Percentiles rank a stretch among this genome's conserved stretches.
These are phyloP conservation scores for Yamadazyma buinensis DNA, from an alignment of 1,139 yeast genomes.

Conservation along the genomic window DNA sequence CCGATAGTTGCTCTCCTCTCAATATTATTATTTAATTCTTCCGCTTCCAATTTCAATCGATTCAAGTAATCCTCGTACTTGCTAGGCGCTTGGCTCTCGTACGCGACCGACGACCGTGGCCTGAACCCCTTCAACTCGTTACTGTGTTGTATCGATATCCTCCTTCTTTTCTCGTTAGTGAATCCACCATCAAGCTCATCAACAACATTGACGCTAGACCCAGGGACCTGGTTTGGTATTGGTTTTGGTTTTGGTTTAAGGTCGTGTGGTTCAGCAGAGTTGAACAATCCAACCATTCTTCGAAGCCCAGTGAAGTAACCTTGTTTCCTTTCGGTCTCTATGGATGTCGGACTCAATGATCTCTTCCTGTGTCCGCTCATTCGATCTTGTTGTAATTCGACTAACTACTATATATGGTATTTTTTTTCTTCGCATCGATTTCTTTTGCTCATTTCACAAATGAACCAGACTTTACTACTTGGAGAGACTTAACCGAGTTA, in stretches of 20 bases:
- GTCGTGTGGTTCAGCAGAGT: no score
- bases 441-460: no score
- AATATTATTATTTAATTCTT: constrained; percentile 24
- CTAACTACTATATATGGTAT: no score
- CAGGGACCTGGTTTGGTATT: no score
- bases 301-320: constrained; percentile 4
- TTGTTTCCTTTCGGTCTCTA: constrained; percentile 2
- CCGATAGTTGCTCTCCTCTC: constrained; percentile 26
- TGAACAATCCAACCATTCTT: constrained; percentile 7
- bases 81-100: constrained; percentile 15
- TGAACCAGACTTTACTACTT: no score
- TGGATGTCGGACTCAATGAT: constrained; percentile 16
- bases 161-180: constrained; percentile 27
- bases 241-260: no score
- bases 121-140: constrained; percentile 15
- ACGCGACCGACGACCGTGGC: constrained; percentile 26
- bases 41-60: constrained; percentile 21
- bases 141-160: constrained; percentile 25
- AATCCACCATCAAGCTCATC: no score
- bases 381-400: no score
- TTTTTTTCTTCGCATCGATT: no score
- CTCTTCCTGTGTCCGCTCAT: constrained; percentile 8
- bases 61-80: constrained; percentile 25
- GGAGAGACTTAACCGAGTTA: no score
- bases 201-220: no score